A percentile compares a stretch with the other conserved stretches of the same genome.
Evolutionary conservation across 139 green algal genomes (phyloP).

Genomic region (Bryopsis sp.): DNA sequence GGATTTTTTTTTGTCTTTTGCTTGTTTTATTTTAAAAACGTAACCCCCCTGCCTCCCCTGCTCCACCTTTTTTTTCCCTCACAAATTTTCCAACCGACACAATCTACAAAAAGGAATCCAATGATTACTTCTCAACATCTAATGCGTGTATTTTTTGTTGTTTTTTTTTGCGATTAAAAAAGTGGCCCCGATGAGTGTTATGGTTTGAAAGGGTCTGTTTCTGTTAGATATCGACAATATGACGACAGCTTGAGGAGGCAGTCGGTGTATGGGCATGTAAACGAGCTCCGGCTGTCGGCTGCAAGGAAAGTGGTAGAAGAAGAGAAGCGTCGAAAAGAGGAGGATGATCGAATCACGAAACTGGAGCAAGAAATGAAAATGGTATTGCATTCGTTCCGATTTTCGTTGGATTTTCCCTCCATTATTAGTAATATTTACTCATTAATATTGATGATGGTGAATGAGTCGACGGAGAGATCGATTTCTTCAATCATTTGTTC

Average conservation of each 20-base stretch:
- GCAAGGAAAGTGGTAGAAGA: not conserved
- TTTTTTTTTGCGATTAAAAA: not conserved
- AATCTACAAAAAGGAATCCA: too few relatives aligned
- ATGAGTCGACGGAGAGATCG: too few relatives aligned
- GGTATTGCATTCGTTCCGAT: constrained; percentile 5
- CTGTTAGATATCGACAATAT: not conserved
- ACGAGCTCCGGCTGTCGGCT: not conserved
- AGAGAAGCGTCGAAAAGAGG: constrained; percentile 14
- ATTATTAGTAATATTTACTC: too few relatives aligned
- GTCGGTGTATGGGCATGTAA: not conserved
- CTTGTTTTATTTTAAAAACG: not conserved
- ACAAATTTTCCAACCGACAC: too few relatives aligned
- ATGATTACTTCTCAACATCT: too few relatives aligned
- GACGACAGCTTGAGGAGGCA: not conserved
- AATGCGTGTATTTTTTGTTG: too few relatives aligned
- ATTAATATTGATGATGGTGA: too few relatives aligned
- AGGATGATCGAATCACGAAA: constrained; percentile 10
- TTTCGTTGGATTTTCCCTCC: not conserved
- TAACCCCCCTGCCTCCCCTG: not conserved
- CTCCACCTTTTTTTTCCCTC: too few relatives aligned
- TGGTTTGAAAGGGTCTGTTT: not conserved
- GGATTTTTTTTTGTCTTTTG: not conserved
- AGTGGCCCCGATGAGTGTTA: not conserved
- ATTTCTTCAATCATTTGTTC: too few relatives aligned
- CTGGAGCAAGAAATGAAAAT: constrained; percentile 11